Evolutionary conservation across 805 yeast genomes (phyloP).

Genomic region (Diddensiella caesifluorescens): DNA sequence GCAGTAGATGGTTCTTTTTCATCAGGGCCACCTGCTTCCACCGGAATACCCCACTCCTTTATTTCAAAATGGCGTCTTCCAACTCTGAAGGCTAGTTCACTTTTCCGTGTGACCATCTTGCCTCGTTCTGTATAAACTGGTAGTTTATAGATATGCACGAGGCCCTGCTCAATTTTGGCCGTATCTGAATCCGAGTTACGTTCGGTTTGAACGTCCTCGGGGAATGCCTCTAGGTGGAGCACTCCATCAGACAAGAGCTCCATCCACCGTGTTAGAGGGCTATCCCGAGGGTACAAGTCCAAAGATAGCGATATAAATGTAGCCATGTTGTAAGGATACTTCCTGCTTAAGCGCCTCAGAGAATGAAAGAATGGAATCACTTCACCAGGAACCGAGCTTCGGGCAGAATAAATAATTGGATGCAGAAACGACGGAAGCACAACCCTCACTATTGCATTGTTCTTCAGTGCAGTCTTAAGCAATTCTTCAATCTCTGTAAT

Average conservation of each 20-base stretch:
- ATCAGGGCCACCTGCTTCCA: conserved; percentile 65
- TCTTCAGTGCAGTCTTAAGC: conserved; percentile 18
- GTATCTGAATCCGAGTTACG: conserved; percentile 5
- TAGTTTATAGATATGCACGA: conserved; percentile 66
- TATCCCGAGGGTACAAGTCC: conserved; percentile 57
- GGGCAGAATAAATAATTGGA: conserved; percentile 66
- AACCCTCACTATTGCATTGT: conserved; percentile 51
- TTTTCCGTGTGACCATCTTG: conserved; percentile 63
- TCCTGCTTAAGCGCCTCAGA: conserved; percentile 49
- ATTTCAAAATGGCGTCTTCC: conserved; percentile 80
- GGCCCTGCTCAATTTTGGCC: conserved; percentile 51
- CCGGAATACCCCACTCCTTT: conserved; percentile 96
- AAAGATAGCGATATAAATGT: conserved; percentile 54
- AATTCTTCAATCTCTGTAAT: conserved; percentile 10
- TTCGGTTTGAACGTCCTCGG: conserved; percentile 44
- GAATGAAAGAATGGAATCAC: conserved; percentile 58
- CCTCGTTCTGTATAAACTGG: conserved; percentile 75
- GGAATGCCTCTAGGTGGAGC: conserved; percentile 74
- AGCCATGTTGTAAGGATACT: conserved; percentile 42
- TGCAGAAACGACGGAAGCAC: conserved; percentile 73
- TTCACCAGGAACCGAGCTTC: conserved; percentile 40
- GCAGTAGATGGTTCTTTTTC: background rate
- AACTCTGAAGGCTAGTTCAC: conserved; percentile 82
- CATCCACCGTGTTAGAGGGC: conserved; percentile 43
- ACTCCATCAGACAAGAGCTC: conserved; percentile 65